phyloP scores from a whole-genome alignment of 2,329 filamentous ascomycete genomes.

The Cryphonectria naterciae region DNA sequence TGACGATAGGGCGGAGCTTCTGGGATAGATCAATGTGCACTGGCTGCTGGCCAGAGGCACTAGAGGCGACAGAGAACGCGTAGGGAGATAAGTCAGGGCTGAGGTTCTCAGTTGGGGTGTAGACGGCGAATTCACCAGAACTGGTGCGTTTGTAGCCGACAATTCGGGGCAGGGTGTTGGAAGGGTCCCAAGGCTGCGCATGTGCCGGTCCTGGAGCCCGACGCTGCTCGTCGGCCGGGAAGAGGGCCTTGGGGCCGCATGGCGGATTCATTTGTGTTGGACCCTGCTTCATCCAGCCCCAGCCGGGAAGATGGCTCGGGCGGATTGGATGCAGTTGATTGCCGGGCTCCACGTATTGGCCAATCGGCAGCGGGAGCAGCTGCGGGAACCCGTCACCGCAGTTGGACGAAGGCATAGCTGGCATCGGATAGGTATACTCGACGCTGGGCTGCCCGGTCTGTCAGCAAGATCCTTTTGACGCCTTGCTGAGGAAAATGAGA shows the following conservation, averaged over 20 bases:
- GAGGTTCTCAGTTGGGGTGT: not conserved
- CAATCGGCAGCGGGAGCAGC: not conserved
- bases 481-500: not conserved
- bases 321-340: not conserved
- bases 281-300: not conserved
- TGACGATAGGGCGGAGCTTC: not conserved
- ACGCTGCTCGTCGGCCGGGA: not conserved
- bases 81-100: not conserved
- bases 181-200: not conserved
- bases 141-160: not conserved
- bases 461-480: not conserved
- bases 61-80: not conserved
- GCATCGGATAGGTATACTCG: not conserved
- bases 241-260: not conserved
- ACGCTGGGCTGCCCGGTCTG: not conserved
- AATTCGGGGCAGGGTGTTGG: not conserved
- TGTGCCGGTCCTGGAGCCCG: not conserved
- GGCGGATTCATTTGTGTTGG: not conserved
- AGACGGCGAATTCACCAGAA: not conserved
- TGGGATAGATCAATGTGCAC: not conserved
- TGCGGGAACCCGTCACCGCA: too few species aligned
- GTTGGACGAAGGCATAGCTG: not conserved
- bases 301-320: too few species aligned
- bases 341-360: not conserved
- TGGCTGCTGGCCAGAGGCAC: too few species aligned